Conservation (phyloP, 768 basidiomycete genomes). For the Boletales sp. region DNA sequence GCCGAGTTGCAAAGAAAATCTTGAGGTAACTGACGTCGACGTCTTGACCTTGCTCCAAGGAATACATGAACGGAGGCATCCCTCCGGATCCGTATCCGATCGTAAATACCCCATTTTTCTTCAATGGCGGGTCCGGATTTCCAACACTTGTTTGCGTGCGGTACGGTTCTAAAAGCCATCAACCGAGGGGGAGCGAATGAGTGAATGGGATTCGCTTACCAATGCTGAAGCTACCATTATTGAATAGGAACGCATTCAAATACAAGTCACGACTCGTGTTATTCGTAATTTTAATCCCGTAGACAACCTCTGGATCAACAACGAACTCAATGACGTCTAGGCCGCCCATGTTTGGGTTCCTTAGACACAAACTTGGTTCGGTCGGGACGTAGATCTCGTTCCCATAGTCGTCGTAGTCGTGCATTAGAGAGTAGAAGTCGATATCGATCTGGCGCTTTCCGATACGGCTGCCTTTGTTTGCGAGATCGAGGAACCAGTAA, state of each 20-base stretch:
- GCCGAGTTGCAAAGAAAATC: slow-evolving; percentile 37
- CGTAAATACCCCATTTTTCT: slow-evolving; percentile 13
- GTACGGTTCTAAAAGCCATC: slow-evolving; percentile 8
- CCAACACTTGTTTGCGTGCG: slow-evolving; percentile 1
- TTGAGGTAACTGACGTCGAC: slow-evolving; percentile 43
- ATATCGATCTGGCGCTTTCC: not conserved
- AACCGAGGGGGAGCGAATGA: not conserved
- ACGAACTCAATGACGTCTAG: slow-evolving; percentile 16
- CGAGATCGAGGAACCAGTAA: slow-evolving; percentile 20
- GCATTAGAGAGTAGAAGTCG: slow-evolving; percentile 8
- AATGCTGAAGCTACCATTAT: slow-evolving; percentile 37
- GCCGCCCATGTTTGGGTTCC: not conserved
- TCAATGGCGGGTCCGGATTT: slow-evolving; percentile 7
- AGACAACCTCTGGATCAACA: slow-evolving; percentile 20
- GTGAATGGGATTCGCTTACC: slow-evolving; percentile 13
- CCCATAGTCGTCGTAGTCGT: slow-evolving; percentile 1
- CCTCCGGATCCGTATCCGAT: slow-evolving; percentile 40
- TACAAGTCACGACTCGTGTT: slow-evolving; percentile 24
- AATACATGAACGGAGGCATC: slow-evolving; percentile 3
- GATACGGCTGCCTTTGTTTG: not conserved
- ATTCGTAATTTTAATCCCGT: slow-evolving; percentile 30
- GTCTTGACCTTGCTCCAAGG: slow-evolving; percentile 20
- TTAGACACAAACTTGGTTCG: slow-evolving; percentile 3
- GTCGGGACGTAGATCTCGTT: not conserved
- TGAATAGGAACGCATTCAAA: slow-evolving; percentile 41